Base-by-base conservation (phyloP, 2,329 filamentous ascomycete genomes). In the Davidsoniella australis region DNA sequence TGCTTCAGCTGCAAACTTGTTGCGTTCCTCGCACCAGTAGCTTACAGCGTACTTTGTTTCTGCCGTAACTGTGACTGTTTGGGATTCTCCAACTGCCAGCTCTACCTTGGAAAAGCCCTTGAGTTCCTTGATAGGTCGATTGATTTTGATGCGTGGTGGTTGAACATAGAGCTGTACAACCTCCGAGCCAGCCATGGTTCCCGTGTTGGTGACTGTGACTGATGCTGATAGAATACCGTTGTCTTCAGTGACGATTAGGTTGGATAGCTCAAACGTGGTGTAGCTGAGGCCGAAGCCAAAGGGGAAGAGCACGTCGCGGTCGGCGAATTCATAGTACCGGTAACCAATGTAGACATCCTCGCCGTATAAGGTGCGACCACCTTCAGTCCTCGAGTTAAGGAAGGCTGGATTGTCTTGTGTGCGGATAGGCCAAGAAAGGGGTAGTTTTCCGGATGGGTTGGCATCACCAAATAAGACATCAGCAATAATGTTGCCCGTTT, bases 341-440 rank as follows among this genome's bases (percentile, higher is more conserved):
- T 91, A 91, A 3, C 85, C 85, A 37, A 89, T 70, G 61, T 85
- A 89, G 42, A 91, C 68, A 53, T 85, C 84, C 62, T 91, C 85
- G 43, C 82, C 82, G 59, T 89, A 91, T 1, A 86, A 66, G 0
- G 80, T 78, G 51, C 81, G 73, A 41, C 82, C 75, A 36, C 78
- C 76, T 61, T 89, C 82, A 10, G 73, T 73, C 37, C 71, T 67
- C 62, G 79, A 89, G 66, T 86, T 88, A 57, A 86, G 69, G 64
- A 80, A 87, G 0, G 81, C 75, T 1, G 85, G 84, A 54, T 82
- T 85, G 58, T 87, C 80, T 2, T 59, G 57, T 59, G 71, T 71
- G 41, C 65, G 71, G 48, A 75, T 73, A 1, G 85, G 85, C 65
- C 88, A 88, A 2, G 72, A 81, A 18, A 87, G 68, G 0, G 82